Evolutionary conservation across 164 flowering plant species (phyloP), one percentile per base, ranked within the genome.

Genomic region (Protea cynaroides): DNA sequence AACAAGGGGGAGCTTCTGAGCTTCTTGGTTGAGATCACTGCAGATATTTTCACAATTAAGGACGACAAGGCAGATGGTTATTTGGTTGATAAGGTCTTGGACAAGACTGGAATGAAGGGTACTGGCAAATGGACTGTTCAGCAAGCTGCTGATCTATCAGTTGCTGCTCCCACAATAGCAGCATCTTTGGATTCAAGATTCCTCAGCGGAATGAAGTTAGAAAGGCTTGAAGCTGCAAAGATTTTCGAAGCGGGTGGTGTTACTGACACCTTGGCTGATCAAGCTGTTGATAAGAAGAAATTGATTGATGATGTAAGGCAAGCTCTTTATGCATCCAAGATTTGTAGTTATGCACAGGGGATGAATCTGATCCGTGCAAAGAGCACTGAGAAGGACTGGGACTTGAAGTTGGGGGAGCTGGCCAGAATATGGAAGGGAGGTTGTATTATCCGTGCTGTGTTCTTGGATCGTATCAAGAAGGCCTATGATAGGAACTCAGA

Each of bases 341-440:
- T 87, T 22, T 87, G 93, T 47, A 87, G 93, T 61, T 87, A 87
- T 62, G 93, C 90, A 1, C 90, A 85, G 62, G 94, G 90, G 17
- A 85, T 87, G 94, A 87, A 87, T 74, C 71, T 87, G 60, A 73
- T 87, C 67, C 86, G 87, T 57, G 94, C 89, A 13, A 87, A 87
- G 80, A 87, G 90, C 65, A 51, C 66, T n/a, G 90, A 87, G 75
- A 75, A 80, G 71, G 83, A 83, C 15, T 85, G 94, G 94, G 82
- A 62, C 65, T 62, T 87, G 77, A 75, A 81, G 70, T 72, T 87
- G 75, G 90, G 94, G 24, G 90, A 87, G 66, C 67, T 87, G 56
- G 90, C 90, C 4, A 77, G 88, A 80, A 87, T 87, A 25, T 87
- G 94, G 94, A 87, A 87, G 64, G 94, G 94, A 0, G 93, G 90